Base-by-base conservation (phyloP, 2,329 filamentous ascomycete species). In the Pyrenophora tritici-repentis region DNA sequence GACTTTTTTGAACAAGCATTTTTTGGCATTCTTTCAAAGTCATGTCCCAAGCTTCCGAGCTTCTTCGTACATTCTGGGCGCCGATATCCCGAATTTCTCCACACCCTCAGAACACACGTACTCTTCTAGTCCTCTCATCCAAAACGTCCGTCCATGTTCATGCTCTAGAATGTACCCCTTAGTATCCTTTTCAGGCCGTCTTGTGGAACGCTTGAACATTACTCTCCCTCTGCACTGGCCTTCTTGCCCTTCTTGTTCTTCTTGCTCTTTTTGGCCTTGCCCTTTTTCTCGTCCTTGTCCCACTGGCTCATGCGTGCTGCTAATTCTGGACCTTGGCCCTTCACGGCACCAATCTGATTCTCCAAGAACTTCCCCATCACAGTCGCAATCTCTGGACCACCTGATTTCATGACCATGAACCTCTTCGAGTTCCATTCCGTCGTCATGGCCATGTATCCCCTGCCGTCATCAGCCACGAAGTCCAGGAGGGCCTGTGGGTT, bases 1-100 rank as follows among this genome's bases (percentile, higher is more conserved):
- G 42, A 14, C 14, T 31, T 32, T 16, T 2, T 36, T 16, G 32
- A 47, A 47, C 33, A 47, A 47, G 43, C 32, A 47, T 42, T 38
- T 32, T 14, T 24, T 36, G 12, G 13, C 17, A 33, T 37, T 13
- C 22, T 24, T 24, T 20, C 18, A 20, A 20, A 5, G 18, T 20
- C 5, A 20, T 5, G 18, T 20, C 18, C 18, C 18, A 20, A 9
- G 22, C 22, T 24, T 24, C 24, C 37, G 24, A 24, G 9, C 24
- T 26, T 8, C 24, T 26, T 10, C 24, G 24, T 10, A 6, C 24
- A 26, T 26, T 26, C 24, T 26, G 9, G 4, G 24, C 7, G 24
- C 24, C 24, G 24, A 26, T 26, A 10, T 26, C 35, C 13, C 13
- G 6, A 13, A 9, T 20, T 9, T 12, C 26, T 5, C 20, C 42